Evolutionary conservation across 2,329 filamentous ascomycete genomes (phyloP).

Genomic region (Capronia americana): DNA sequence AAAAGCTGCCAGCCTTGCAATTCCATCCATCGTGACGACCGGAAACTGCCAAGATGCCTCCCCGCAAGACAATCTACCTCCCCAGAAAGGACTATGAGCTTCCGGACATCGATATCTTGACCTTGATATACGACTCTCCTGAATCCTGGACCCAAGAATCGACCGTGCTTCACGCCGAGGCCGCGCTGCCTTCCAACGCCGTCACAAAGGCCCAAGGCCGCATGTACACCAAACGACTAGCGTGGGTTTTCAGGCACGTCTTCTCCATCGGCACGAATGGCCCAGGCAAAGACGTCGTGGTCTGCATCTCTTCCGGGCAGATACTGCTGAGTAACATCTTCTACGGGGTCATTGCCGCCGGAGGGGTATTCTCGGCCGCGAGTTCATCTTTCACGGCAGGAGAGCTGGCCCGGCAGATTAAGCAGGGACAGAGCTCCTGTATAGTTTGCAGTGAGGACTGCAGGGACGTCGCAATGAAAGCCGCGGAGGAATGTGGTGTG

Average conservation of each 20-base stretch:
- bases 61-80: constrained; percentile 30
- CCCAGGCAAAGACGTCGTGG: constrained; percentile 60
- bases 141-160: constrained; percentile 49
- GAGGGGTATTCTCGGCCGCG: constrained; percentile 61
- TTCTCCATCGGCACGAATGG: constrained; percentile 61
- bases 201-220: constrained; percentile 62
- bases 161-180: constrained; percentile 63
- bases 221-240: constrained; percentile 59
- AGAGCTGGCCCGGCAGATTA: constrained; percentile 34
- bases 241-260: constrained; percentile 60
- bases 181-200: constrained; percentile 58
- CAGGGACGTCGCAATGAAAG: constrained; percentile 55
- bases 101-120: constrained; percentile 35
- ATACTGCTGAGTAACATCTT: constrained; percentile 61
- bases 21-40: not conserved
- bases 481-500: constrained; percentile 59
- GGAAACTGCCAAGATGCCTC: not conserved
- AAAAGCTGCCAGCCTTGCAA: not conserved
- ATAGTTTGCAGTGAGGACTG: constrained; percentile 58
- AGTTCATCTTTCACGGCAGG: constrained; percentile 31
- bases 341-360: constrained; percentile 64
- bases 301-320: constrained; percentile 64
- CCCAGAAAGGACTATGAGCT: constrained; percentile 38
- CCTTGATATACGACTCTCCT: constrained; percentile 36
- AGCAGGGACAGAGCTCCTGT: constrained; percentile 40